Conservation (phyloP, 2,329 filamentous ascomycete genomes). For the Colletotrichum theobromicola region DNA sequence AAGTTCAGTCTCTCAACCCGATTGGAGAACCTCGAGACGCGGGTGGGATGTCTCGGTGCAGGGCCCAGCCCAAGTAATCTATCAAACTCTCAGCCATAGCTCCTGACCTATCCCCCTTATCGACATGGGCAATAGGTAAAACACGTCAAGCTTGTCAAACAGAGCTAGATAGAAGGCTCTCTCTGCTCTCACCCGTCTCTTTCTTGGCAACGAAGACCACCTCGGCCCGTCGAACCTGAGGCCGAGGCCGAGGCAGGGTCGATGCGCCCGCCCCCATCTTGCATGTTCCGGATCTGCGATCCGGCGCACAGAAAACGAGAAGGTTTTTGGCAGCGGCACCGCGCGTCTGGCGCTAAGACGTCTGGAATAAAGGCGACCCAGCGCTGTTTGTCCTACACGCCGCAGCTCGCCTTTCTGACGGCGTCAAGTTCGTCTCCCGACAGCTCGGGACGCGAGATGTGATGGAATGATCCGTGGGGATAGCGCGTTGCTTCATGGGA, state of each 20-base stretch:
- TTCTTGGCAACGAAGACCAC: neutral
- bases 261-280: neutral
- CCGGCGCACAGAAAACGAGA: neutral
- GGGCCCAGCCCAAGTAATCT: neutral
- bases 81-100: neutral
- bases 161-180: neutral
- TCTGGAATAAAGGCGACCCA: fast-evolving
- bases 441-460: neutral
- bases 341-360: neutral
- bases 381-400: neutral
- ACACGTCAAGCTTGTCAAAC: neutral
- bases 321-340: neutral
- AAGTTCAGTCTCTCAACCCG: neutral
- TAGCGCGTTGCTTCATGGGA: neutral
- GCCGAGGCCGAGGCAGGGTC: neutral
- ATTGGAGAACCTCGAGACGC: neutral
- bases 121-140: neutral
- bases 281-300: neutral
- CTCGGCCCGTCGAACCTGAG: neutral
- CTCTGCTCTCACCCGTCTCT: neutral
- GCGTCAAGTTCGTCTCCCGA: neutral
- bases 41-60: neutral
- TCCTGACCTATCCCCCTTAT: neutral
- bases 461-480: neutral
- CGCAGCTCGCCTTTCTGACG: neutral